A percentile compares a stretch with the other conserved stretches of the same genome.
Evolutionary conservation across 164 flowering plant species (phyloP).

Genomic region (Brasenia schreberi): DNA sequence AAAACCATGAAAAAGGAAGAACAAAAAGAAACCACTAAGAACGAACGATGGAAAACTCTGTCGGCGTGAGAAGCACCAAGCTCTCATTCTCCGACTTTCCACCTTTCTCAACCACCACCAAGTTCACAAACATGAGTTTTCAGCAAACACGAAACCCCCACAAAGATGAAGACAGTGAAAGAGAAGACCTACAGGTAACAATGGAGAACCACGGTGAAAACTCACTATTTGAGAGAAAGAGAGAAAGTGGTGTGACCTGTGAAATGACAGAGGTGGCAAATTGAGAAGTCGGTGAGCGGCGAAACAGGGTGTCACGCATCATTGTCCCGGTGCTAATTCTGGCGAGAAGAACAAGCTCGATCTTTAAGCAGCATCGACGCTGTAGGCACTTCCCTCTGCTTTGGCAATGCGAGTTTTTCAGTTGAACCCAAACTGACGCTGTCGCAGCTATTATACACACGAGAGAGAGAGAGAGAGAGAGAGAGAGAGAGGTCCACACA

Average conservation of each 20-base stretch:
- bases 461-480: not conserved
- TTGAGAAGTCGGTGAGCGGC: not conserved
- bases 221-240: not conserved
- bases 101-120: not conserved
- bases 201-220: not conserved
- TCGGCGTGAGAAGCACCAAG: no score
- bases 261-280: not conserved
- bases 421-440: not conserved
- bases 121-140: not conserved
- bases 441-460: not conserved
- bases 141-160: not conserved
- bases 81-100: not conserved
- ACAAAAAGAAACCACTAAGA: not conserved
- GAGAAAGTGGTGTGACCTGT: not conserved
- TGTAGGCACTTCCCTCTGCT: not conserved
- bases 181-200: not conserved
- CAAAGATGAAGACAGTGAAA: not conserved
- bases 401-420: not conserved
- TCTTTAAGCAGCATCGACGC: not conserved
- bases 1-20: not conserved
- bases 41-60: no score
- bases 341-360: not conserved
- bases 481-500: not conserved
- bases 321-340: not conserved
- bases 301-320: not conserved